Conservation (phyloP, 1,284 basidiomycete species). For the Rhodotorula sp. region DNA sequence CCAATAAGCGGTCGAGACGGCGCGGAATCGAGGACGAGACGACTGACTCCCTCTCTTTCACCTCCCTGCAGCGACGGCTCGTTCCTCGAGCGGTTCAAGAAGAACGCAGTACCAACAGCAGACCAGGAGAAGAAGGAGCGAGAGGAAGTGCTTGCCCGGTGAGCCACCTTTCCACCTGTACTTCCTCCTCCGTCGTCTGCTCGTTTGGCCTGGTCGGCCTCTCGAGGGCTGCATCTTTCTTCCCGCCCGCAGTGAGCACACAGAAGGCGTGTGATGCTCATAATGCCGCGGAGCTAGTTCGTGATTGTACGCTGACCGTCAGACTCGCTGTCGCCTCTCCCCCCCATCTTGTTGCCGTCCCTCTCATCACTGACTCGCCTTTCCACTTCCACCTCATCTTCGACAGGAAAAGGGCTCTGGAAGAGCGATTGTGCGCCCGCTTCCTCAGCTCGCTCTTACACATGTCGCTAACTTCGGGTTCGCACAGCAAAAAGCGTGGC, state of each 20-base stretch:
- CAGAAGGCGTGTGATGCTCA: not conserved
- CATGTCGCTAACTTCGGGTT: not conserved
- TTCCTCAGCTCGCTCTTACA: not conserved
- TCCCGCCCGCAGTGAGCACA: not conserved
- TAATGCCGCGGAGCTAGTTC: not conserved
- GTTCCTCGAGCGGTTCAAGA: slow-evolving; percentile 34
- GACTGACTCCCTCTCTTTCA: not conserved
- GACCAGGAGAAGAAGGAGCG: slow-evolving; percentile 29
- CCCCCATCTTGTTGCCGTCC: not conserved
- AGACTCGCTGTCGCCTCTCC: not conserved
- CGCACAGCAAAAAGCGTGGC: slow-evolving; percentile 29
- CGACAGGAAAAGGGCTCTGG: slow-evolving; percentile 29
- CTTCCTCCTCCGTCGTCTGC: not conserved
- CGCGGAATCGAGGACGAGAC: too few species aligned
- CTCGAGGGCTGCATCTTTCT: not conserved
- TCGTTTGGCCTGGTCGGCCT: not conserved
- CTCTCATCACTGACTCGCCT: not conserved
- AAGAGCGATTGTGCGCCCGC: slow-evolving; percentile 21
- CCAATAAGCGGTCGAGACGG: too few species aligned
- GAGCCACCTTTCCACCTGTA: not conserved
- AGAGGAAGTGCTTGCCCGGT: slow-evolving; percentile 32
- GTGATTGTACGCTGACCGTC: slow-evolving; percentile 16
- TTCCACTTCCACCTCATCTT: not conserved
- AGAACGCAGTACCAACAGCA: not conserved
- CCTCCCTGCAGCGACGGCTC: slow-evolving; percentile 28